phyloP scores from a whole-genome alignment of 148 eudicot species.

The Vaccinium darrowii region DNA sequence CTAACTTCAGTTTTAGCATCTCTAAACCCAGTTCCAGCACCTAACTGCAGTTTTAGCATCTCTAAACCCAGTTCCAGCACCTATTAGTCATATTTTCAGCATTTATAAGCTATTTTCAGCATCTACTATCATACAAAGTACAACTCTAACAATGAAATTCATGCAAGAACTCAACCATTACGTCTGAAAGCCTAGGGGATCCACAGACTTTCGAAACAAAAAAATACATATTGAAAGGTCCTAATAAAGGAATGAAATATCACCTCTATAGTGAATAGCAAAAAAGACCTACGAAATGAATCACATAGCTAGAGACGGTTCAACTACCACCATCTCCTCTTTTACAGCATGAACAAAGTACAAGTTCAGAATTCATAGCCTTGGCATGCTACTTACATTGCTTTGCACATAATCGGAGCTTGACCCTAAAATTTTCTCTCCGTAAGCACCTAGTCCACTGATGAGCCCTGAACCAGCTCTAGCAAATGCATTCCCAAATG shows the following conservation, averaged over 20 bases:
- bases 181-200: background rate
- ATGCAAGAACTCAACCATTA: background rate
- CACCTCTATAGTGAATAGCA: background rate
- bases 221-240: background rate
- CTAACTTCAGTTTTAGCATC: too few species aligned
- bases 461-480: constrained; percentile 82
- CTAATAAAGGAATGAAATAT: background rate
- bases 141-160: too few species aligned
- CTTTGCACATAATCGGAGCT: constrained; percentile 97
- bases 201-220: background rate
- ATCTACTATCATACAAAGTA: too few species aligned
- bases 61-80: too few species aligned
- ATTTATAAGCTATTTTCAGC: too few species aligned
- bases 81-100: too few species aligned
- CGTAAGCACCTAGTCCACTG: constrained; percentile 90
- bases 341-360: background rate
- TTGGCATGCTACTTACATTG: constrained; percentile 61
- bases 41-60: too few species aligned
- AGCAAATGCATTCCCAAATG: constrained; percentile 73
- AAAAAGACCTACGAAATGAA: background rate
- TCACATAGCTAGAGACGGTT: background rate
- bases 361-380: background rate
- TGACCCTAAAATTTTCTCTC: constrained; percentile 84
- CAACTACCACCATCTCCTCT: background rate
- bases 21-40: too few species aligned